phyloP scores from a whole-genome alignment of 108 stramenopile genomes.

The Tribonema minus region DNA sequence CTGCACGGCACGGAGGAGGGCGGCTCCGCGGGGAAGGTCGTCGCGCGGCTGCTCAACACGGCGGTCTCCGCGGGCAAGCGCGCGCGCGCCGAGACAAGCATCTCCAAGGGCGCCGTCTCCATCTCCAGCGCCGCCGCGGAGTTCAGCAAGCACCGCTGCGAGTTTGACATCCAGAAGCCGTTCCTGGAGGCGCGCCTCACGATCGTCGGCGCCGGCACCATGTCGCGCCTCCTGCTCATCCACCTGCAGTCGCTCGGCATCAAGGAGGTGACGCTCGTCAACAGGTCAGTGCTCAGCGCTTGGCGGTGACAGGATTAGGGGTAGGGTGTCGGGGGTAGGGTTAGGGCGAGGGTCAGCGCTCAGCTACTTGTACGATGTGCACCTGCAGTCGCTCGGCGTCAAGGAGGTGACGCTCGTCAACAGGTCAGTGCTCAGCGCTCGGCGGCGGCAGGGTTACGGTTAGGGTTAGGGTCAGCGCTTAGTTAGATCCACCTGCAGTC shows the following conservation, averaged over 20 bases:
- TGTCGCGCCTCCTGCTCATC: conserved; percentile 88
- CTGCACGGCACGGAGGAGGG: conserved; percentile 88
- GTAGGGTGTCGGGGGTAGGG: not conserved
- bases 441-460: too few species aligned
- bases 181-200: conserved; percentile 83
- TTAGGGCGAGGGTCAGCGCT: too few species aligned
- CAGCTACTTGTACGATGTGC: too few species aligned
- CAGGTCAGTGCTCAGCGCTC: too few species aligned
- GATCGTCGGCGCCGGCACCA: conserved; percentile 94
- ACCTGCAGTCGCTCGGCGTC: conserved; percentile 86
- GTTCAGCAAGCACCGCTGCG: conserved; percentile 61
- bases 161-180: conserved; percentile 74
- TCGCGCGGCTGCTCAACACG: conserved; percentile 81
- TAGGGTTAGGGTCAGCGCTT: too few species aligned
- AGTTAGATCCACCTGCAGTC: conserved; percentile 90
- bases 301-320: conserved; percentile 8
- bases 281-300: too few species aligned
- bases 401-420: conserved; percentile 92
- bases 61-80: conserved; percentile 95
- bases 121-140: conserved; percentile 95
- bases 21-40: conserved; percentile 91
- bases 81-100: conserved; percentile 90
- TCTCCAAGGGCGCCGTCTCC: conserved; percentile 78
- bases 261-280: conserved; percentile 88
- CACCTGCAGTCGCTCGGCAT: conserved; percentile 90